Evolutionary conservation across 1,139 yeast species (phyloP), one percentile per base, ranked within the genome.

Genomic region (Geotrichum australiense): DNA sequence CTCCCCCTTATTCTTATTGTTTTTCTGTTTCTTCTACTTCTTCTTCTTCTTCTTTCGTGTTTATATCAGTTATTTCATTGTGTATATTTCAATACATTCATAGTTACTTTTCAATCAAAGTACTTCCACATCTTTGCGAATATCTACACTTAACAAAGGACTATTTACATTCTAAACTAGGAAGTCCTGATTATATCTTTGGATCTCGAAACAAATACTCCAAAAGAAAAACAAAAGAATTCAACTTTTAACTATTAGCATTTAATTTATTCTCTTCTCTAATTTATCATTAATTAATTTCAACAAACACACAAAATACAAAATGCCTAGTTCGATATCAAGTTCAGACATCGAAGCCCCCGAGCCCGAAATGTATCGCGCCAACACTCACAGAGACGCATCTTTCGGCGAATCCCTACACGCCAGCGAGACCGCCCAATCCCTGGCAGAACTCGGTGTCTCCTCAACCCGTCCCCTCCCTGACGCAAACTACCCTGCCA

Each of bases 371-470:
- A 25, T 21, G 27, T 41, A 31, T n/a, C 8, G 47, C 10, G 37
- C 41, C 6, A 34, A 43, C 16, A 41, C 46, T 12, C 46, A 36
- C 14, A 33, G 36, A 18, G 47, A 48, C 27, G 49, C 45, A 16
- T 41, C 64, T 31, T 52, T 70, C 37, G 64, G 62, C 37, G 29
- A n/a, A n/a, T 42, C 39, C 14, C 39, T 50, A 4, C 38, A 38
- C 24, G 53, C 71, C 49, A 80, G 91, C 0, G 94, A 84, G 63
- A 84, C 93, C 1, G 76, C 71, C 14, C 74, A 76, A 54, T 76
- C 91, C 1, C 64, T 84, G 41, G 73, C 70, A 40, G 79, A 76
- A 7, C 65, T 73, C 55, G 94, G 94, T 40, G 51, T 83, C 18
- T 65, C 73, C 3, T 59, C 70, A 14, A 66, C 64, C 3, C 65